These are phyloP conservation scores for Quercus glauca DNA, from an alignment of 306 rosid genomes.

Conservation along the genomic window DNA sequence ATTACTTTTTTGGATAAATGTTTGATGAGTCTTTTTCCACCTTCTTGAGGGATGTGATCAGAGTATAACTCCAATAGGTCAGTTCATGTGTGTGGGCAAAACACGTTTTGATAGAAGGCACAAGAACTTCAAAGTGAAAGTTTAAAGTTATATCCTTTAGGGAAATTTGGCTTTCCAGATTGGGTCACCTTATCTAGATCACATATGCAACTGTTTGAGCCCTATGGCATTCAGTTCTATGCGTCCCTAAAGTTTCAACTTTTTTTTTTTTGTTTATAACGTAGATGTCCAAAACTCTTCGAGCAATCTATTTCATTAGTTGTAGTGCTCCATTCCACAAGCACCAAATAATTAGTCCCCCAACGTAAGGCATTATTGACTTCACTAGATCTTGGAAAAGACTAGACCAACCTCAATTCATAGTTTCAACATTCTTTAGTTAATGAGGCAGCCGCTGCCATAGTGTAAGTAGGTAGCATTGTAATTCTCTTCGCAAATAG, in stretches of 20 bases:
- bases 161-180: neutral
- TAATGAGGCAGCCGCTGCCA: neutral
- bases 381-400: too few species aligned
- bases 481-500: neutral
- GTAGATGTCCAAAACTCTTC: too few species aligned
- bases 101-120: neutral
- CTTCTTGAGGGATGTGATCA: neutral
- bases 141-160: neutral
- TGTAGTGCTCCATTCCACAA: too few species aligned
- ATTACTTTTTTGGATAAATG: neutral
- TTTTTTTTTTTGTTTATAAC: too few species aligned
- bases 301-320: too few species aligned
- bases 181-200: neutral
- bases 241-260: too few species aligned
- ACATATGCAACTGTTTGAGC: neutral
- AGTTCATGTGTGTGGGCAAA: neutral
- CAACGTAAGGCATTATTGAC: too few species aligned
- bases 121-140: neutral
- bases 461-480: neutral
- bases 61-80: neutral
- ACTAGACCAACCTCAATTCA: too few species aligned
- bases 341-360: too few species aligned
- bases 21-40: neutral
- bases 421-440: too few species aligned
- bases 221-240: too few species aligned